Percentiles rank a stretch among this genome's conserved stretches.
phyloP scores from a whole-genome alignment of 75 land plant genomes.

The Pinus taeda region DNA sequence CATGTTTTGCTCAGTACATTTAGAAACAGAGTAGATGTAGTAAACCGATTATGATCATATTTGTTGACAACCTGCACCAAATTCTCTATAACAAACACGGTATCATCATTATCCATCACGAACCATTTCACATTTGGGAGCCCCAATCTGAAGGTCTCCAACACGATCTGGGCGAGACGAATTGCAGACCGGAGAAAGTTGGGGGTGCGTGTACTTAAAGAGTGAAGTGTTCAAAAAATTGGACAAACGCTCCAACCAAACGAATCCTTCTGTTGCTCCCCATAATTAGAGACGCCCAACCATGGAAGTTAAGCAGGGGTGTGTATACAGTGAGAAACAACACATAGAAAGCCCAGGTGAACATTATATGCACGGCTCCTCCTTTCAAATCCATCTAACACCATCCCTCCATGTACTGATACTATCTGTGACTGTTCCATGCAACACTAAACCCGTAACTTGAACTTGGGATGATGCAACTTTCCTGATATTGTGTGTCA shows the following conservation, averaged over 20 bases:
- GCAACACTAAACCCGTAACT: too few relatives aligned
- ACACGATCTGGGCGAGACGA: constrained; percentile 60
- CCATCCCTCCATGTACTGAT: neutral
- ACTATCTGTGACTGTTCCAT: too few relatives aligned
- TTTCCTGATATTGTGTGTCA: too few relatives aligned
- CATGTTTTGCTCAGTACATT: constrained; percentile 59
- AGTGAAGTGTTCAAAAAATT: constrained; percentile 26
- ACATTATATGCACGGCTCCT: neutral
- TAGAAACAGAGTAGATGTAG: constrained; percentile 67
- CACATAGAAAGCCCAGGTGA: constrained; percentile 3
- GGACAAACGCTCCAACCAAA: neutral
- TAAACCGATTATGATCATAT: constrained; percentile 62
- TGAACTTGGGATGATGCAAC: too few relatives aligned
- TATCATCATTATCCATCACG: constrained; percentile 90
- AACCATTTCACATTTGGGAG: constrained; percentile 59
- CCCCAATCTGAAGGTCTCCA: constrained; percentile 54
- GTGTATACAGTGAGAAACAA: neutral
- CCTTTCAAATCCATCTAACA: constrained; percentile 1
- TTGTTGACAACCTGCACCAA: constrained; percentile 59
- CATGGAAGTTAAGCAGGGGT: neutral
- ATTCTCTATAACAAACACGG: constrained; percentile 68
- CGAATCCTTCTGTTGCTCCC: constrained; percentile 21
- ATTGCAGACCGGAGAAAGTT: constrained; percentile 57
- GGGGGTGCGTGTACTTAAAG: constrained; percentile 50
- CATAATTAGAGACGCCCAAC: neutral